Percentiles rank a stretch among this genome's conserved stretches.
Evolutionary conservation across 768 basidiomycete genomes (phyloP).

Genomic region (Candolleomyces aberdarensis): DNA sequence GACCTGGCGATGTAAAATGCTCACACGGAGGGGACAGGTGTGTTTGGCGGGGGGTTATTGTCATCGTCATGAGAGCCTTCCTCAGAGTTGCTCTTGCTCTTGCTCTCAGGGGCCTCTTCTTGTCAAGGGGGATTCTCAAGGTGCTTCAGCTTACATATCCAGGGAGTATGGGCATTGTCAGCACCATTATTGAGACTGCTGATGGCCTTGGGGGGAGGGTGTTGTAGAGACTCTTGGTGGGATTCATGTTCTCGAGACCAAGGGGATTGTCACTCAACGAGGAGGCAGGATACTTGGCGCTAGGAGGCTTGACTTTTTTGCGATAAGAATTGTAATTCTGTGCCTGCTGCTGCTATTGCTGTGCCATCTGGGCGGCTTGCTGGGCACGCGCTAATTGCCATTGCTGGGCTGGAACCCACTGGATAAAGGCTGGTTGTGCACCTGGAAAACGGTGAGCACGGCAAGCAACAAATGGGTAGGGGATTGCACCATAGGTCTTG

Average conservation of each 20-base stretch:
- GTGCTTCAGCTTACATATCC: conserved; percentile 66
- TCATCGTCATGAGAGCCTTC: conserved; percentile 7
- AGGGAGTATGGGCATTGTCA: conserved; percentile 48
- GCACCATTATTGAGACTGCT: neutral
- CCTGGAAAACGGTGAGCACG: conserved; percentile 3
- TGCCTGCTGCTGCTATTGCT: conserved; percentile 21
- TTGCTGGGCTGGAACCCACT: conserved; percentile 21
- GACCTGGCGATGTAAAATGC: conserved; percentile 48
- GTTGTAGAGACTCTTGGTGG: conserved; percentile 42
- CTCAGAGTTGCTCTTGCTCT: conserved; percentile 9
- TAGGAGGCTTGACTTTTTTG: conserved; percentile 57
- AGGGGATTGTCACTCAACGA: conserved; percentile 62
- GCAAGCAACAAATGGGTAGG: neutral
- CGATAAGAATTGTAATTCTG: conserved; percentile 50
- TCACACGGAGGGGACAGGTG: conserved; percentile 23
- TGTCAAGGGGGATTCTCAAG: conserved; percentile 31
- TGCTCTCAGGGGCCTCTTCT: neutral
- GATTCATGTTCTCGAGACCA: conserved; percentile 63
- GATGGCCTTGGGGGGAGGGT: conserved; percentile 24
- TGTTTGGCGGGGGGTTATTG: conserved; percentile 1
- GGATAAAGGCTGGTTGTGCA: conserved; percentile 25
- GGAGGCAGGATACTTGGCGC: conserved; percentile 62
- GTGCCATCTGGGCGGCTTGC: conserved; percentile 13
- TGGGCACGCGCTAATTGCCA: conserved; percentile 22
- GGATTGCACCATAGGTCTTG: conserved; percentile 9